Evolutionary conservation across 495 filamentous ascomycete species (phyloP).

Genomic region (Penicillium riverlandense): DNA sequence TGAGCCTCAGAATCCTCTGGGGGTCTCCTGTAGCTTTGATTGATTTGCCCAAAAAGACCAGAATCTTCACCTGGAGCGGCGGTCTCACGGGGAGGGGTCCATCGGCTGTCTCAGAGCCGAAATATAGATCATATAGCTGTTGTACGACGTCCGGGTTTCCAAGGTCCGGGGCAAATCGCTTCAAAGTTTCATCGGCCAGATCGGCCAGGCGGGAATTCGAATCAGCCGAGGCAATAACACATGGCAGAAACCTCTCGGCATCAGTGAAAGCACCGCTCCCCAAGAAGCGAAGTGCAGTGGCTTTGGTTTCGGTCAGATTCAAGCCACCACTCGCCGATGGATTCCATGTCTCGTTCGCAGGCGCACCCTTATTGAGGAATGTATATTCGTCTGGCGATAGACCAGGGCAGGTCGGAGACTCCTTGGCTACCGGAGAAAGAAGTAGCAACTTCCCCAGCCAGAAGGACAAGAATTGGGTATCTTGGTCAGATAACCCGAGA

Average conservation of each 20-base stretch:
- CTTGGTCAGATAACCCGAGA: constrained; percentile 59
- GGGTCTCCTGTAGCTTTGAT: constrained; percentile 57
- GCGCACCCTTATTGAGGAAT: constrained; percentile 55
- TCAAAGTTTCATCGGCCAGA: constrained; percentile 76
- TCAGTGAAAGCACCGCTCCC: constrained; percentile 79
- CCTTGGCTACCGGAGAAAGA: constrained; percentile 41
- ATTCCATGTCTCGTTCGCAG: constrained; percentile 63
- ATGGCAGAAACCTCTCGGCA: constrained; percentile 71
- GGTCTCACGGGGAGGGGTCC: constrained; percentile 51
- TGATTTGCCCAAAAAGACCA: constrained; percentile 72
- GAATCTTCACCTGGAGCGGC: constrained; percentile 67
- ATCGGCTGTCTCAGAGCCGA: constrained; percentile 35
- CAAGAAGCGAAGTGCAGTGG: constrained; percentile 60
- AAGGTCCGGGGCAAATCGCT: constrained; percentile 58
- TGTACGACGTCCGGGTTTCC: constrained; percentile 60
- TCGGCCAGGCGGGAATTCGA: constrained; percentile 73
- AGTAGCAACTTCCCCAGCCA: constrained; percentile 80
- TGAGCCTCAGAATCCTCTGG: constrained; percentile 55
- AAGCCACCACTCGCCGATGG: constrained; percentile 51
- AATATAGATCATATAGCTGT: constrained; percentile 63
- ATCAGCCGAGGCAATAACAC: constrained; percentile 75
- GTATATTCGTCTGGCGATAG: constrained; percentile 61
- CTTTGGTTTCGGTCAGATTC: constrained; percentile 59
- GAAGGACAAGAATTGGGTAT: constrained; percentile 65
- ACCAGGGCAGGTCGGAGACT: constrained; percentile 53